Conservation (phyloP, 2,329 filamentous ascomycete species). For the Leptographium procerum region DNA sequence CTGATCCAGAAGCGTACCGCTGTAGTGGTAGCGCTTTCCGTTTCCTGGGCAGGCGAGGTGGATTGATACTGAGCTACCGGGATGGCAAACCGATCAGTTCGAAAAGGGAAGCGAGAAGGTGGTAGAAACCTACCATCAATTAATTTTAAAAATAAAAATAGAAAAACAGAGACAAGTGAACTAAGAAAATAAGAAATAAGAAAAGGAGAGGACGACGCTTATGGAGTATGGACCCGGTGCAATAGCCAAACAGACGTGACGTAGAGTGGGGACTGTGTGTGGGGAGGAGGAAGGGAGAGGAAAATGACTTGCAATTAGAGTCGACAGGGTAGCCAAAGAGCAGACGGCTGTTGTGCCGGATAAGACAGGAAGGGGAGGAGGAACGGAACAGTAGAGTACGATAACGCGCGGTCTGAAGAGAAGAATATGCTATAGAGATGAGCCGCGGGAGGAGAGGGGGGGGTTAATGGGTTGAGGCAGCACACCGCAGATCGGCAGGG, state of each 20-base stretch:
- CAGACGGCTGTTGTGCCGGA: background rate
- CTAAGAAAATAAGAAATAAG: background rate
- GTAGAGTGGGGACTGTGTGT: constrained; percentile 1
- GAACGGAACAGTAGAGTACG: background rate
- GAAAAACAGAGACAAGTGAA: no score
- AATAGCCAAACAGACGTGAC: background rate
- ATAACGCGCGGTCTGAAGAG: background rate
- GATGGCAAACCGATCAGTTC: background rate
- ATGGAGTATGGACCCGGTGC: background rate
- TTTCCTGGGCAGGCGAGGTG: background rate
- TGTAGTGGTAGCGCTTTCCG: background rate
- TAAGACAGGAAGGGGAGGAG: background rate
- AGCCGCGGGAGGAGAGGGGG: background rate
- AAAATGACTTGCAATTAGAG: background rate
- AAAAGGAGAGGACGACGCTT: background rate
- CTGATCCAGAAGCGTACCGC: background rate
- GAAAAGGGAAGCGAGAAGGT: background rate
- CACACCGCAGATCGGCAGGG: constrained; percentile 8
- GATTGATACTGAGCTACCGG: background rate
- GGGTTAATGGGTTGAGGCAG: background rate
- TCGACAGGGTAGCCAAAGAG: background rate
- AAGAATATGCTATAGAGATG: background rate
- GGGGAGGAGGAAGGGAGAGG: background rate
- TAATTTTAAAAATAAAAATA: background rate
- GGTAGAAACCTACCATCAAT: background rate